Conservation (phyloP, 257 asterid species). For the Haberlea rhodopensis region DNA sequence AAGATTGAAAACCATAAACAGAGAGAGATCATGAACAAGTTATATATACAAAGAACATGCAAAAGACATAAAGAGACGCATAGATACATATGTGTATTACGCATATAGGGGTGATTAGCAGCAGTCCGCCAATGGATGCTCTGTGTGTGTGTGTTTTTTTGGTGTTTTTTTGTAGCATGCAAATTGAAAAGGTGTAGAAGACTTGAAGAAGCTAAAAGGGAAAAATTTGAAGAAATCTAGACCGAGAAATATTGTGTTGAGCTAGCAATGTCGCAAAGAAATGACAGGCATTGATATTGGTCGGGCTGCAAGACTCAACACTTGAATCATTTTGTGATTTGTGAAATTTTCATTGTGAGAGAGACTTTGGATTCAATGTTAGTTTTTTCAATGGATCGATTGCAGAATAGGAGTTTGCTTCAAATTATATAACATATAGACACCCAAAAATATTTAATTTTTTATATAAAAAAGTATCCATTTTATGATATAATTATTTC, state of each 20-base stretch:
- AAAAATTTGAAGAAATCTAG: conserved; percentile 23
- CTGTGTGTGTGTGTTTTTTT: conserved; percentile 15
- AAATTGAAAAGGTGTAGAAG: conserved; percentile 23
- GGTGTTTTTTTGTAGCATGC: conserved; percentile 23
- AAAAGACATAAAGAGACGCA: conserved; percentile 5
- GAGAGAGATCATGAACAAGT: conserved; percentile 28
- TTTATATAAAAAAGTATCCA: too few relatives aligned
- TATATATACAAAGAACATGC: conserved; percentile 25
- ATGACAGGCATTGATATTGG: conserved; percentile 25
- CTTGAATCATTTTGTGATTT: conserved; percentile 20
- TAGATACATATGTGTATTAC: conserved; percentile 15
- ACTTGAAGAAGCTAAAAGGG: conserved; percentile 24
- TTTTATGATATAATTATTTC: too few relatives aligned
- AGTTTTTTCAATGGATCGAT: neutral
- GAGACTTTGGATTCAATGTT: too few relatives aligned
- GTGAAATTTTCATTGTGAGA: conserved; percentile 15
- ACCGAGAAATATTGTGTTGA: neutral
- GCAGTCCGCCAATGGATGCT: conserved; percentile 19
- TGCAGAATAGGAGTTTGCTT: neutral
- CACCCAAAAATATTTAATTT: too few relatives aligned
- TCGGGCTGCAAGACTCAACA: conserved; percentile 8
- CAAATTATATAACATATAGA: too few relatives aligned
- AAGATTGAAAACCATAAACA: conserved; percentile 17
- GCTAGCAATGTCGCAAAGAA: conserved; percentile 25
- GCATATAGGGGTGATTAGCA: conserved; percentile 20